Evolutionary conservation across 352 stramenopile genomes (phyloP), one percentile per base, ranked within the genome.

Genomic region (Phytophthora pseudosyringae): DNA sequence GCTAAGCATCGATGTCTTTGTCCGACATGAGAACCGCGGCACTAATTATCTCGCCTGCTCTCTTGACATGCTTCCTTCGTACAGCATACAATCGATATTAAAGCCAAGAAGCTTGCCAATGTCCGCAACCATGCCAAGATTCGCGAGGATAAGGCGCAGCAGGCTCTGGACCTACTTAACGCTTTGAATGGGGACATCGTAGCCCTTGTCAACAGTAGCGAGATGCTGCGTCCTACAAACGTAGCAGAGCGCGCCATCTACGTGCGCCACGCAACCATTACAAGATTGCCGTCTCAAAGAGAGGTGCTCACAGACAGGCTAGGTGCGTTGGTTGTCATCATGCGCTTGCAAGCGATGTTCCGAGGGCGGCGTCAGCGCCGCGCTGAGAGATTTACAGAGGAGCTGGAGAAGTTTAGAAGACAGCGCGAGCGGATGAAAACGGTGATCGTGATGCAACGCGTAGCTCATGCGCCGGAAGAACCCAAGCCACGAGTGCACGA

Each of bases 141-240:
- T 3, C 75, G 76, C 2, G 79, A 89, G 25, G 71, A 78, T 12
- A 81, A 82, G 5, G 67, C 81, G 0, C 75, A 72, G 26, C 72
- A 71, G 16, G 81, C 81, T 2, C 53, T 87, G 16, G 81, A 88
- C n/a, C 60, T 90, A 29, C 69, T 90, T 12, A 80, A 76, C 40
- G 73, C 85, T 57, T 65, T 90, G 16, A 90, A 89, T 54, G 64
- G 76, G 3, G 76, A 76, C 28, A 66, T 76, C 15, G 59, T 51
- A 18, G 52, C 39, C 25, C 59, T 25, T 16, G 25, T 49, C 16
- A 16, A 59, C 18, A 51, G 31, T 12, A 69, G 40, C 1, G 59
- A 66, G 4, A 40, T 61, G 47, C 21, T 69, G 3, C 25, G 61
- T 25, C 12, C 59, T 13, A 41, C 59, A 46, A 32, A 29, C 31